Base-by-base conservation (phyloP, 2,329 filamentous ascomycete species). In the Ascochyta pisi region DNA sequence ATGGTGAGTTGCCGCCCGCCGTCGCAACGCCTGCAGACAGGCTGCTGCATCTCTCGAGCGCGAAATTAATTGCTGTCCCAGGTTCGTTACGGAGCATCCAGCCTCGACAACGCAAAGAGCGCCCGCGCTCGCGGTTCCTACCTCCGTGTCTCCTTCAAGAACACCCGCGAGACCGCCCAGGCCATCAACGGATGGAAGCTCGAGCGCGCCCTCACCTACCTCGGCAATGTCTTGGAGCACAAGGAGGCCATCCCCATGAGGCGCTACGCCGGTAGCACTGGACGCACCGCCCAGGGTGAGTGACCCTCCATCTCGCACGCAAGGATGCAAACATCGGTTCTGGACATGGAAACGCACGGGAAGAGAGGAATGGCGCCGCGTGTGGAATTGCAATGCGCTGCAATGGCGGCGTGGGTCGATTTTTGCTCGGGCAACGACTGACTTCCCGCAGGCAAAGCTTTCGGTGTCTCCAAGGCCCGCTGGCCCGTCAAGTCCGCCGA, bases 141-240 rank as follows among this genome's bases (percentile, higher is more conserved):
- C 87, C 91, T 99, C 76, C 92, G 95, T 80, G 94, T 98, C 75
- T 96, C 91, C 75, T 99, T 97, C 91, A 99, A 99, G 90, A 99
- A 99, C 89, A 99, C 95, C 80, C 92, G 95, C 79, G 96, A 99
- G 87, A 97, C 94, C 71, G 95, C 96, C 68, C 95, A 98, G 86
- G 93, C 93, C 77, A 96, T 99, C 88, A 98, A 95, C 84, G 94
- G 94, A 83, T 96, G 92, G 92, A 97, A 97, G 86, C 81, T 98
- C 78, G 86, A 92, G 83, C 93, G 95, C 78, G 95, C 95, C 76
- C 84, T 97, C 73, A 88, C 89, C 79, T 99, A 96, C 89, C 91
- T 99, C 79, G 91, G 96, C 86, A 98, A 99, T 82, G 95, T 99
- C 76, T 87, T 91, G 83, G 90, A 89, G 83, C 92, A 99, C 86